Conservation (phyloP, 164 flowering plant genomes). For the Hamamelis virginiana region DNA sequence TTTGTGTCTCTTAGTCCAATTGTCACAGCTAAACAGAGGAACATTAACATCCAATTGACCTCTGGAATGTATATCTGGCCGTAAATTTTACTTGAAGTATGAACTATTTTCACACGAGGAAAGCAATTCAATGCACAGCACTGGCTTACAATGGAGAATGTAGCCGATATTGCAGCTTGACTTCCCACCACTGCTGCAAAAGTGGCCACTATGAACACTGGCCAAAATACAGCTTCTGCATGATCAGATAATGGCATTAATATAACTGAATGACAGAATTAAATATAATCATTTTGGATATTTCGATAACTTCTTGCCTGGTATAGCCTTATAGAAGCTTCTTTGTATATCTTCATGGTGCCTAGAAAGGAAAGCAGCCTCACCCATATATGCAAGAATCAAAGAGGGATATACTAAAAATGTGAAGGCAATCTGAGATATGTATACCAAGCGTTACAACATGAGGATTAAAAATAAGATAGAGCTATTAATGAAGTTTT, state of each 20-base stretch:
- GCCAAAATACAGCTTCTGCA: constrained; percentile 75
- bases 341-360: constrained; percentile 55
- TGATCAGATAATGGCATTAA: constrained; percentile 8
- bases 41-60: constrained; percentile 70
- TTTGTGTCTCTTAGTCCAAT: constrained; percentile 63
- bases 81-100: constrained; percentile 54
- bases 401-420: constrained; percentile 66
- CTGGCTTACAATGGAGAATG: constrained; percentile 73
- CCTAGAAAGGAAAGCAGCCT: constrained; percentile 61
- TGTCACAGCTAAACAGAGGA: constrained; percentile 63
- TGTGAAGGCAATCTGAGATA: constrained; percentile 66
- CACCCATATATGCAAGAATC: constrained; percentile 73
- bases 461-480: background rate
- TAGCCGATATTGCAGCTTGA: constrained; percentile 74
- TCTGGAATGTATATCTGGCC: constrained; percentile 82
- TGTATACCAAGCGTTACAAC: background rate
- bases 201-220: constrained; percentile 66
- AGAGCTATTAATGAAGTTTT: background rate
- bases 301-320: constrained; percentile 41
- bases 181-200: constrained; percentile 70
- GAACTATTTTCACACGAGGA: constrained; percentile 66
- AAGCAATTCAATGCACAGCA: constrained; percentile 68
- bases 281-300: background rate
- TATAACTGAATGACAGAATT: background rate
- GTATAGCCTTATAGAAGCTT: constrained; percentile 71